Base-by-base conservation (phyloP, 495 filamentous ascomycete species). In the Daldinia grandis region DNA sequence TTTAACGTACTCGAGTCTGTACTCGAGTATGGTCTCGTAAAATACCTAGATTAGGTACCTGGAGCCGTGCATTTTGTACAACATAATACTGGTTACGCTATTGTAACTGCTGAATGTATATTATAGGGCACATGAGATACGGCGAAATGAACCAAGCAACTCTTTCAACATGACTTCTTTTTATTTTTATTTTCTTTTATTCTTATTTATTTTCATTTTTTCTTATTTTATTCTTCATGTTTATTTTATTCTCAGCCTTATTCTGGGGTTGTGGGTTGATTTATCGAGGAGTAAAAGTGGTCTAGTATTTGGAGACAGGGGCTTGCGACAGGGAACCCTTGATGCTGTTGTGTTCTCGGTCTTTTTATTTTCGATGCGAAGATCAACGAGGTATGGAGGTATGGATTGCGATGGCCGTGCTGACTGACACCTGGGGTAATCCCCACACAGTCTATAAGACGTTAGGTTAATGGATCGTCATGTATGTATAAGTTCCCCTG, bases 111-210 rank as follows among this genome's bases (percentile, higher is more conserved):
- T 42, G 8, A 14, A 21, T 40, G 56, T 31, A 61, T 61, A 54
- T 44, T 66, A 44, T 64, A 59, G 14, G 21, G 38, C 59, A n/a
- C 42, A 61, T 28, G 50, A 68, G 60, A 64, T 30, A 51, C 47
- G 62, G 63, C 61, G 33, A 50, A 64, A 64, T 59, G 47, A 50
- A 38, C 58, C 21, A 50, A 64, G 28, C 69, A 59, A 4, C 64
- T 63, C 58, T 58, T 62, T 33, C 8, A 44, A 55, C 40, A 58
- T 42, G 24, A 33, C 14, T 24, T 27, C 21, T 8, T 7, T n/a
- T 15, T 51, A 5, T 21, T 1, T 51, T 28, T 25, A n/a, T n/a
- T 21, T 28, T 51, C 30, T 15, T 33, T 30, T 19, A 25, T 24
- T n/a, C 8, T 2, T 30, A 3, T 21, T 5, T 51, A n/a, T 25